Evolutionary conservation across 176 grass and related monocot species (phyloP), one percentile per base, ranked within the genome.

Genomic region (Carex parvula): DNA sequence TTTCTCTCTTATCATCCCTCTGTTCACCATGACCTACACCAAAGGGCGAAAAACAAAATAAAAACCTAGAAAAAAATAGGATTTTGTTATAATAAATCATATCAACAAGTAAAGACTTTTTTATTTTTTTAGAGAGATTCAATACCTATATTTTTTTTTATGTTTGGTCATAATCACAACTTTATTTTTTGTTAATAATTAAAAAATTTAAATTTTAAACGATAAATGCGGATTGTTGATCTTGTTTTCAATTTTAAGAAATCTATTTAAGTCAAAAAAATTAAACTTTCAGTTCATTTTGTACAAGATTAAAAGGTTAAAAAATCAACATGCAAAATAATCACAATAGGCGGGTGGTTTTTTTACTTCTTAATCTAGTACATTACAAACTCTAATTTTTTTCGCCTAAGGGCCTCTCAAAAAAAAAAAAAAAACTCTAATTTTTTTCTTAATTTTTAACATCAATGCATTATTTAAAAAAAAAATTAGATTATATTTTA

Each of bases 21-120:
- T 89, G 83, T 91, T 88, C 20, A 92, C 88, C 87, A 94, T 81
- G 53, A 97, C 90, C 94, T 97, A 76, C 62, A 85, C 1, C 24
- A 9, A 18, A 13, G 54, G 14, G 0, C 6, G 60, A n/a, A 79
- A 81, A 22, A 53, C 20, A 53, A 52, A 24, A 24, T 52, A 53
- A 44, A 60, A 26, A 24, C 22, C 1, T 80, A 2, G 44, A 46
- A 46, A 8, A 46, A 22, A 3, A 15, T 37, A 35, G 33, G 3
- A 35, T 3, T 18, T 60, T 60, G 58, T 60, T 60, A 21, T 60
- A 22, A 21, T 6, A 44, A 60, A 41, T 63, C 8, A 14, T 3
- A 0, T 8, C 2, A 8, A 26, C 30, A 24, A 84, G 33, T 39
- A 41, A 73, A 16, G 26, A 48, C 8, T 48, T 1, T 48, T 48